phyloP scores from a whole-genome alignment of 1,139 yeast species.

The Protomyces inundatus region DNA sequence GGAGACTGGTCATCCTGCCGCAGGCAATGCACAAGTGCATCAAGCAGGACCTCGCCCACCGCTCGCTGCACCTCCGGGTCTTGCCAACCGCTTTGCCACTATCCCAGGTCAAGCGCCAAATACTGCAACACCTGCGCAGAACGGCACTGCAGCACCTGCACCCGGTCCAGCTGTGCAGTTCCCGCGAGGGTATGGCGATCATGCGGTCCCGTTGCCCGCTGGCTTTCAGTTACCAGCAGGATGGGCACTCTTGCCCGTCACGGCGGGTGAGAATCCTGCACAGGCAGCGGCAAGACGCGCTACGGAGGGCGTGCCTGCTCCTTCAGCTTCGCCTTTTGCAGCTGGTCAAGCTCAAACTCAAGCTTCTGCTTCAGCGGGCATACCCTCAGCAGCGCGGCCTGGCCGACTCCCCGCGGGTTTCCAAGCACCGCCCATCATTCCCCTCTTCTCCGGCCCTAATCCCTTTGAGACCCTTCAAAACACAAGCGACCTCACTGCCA shows the following conservation, averaged over 20 bases:
- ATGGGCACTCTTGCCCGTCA: conserved; percentile 32
- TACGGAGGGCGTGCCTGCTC: not conserved
- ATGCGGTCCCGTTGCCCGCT: conserved; percentile 27
- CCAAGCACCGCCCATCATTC: conserved; percentile 10
- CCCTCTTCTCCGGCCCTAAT: not conserved
- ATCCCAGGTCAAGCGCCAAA: not conserved
- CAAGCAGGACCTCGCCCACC: not conserved
- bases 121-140: not conserved
- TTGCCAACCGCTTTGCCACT: not conserved
- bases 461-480: not conserved
- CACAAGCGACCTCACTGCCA: not conserved
- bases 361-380: not conserved
- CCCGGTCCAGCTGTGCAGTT: not conserved
- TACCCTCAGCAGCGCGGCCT: not conserved
- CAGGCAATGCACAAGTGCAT: not conserved
- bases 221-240: conserved; percentile 32
- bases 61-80: not conserved
- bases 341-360: not conserved
- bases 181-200: conserved; percentile 3
- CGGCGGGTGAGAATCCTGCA: not conserved
- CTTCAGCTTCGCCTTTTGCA: not conserved
- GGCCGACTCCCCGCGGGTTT: not conserved
- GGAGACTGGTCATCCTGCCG: not conserved
- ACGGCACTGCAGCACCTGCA: not conserved
- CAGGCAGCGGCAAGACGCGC: not conserved